A percentile compares a stretch with the other conserved stretches of the same genome.
Conservation (phyloP, 805 yeast genomes). For the baker's yeast (Saccharomyces cerevisiae) region DNA sequence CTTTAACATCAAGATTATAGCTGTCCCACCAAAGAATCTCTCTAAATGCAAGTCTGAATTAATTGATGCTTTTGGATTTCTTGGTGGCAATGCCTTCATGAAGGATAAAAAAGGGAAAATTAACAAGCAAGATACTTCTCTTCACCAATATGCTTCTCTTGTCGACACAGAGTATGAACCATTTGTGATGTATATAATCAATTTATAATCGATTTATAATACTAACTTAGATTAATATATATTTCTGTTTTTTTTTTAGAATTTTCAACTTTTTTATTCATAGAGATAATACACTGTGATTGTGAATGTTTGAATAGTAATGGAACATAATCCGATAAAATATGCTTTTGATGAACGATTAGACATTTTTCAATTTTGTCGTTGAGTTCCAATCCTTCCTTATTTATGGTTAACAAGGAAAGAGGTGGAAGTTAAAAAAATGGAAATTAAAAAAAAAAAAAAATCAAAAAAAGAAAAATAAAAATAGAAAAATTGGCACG, state of each 20-base stretch:
- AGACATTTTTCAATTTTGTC: too few species aligned
- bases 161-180: conserved; percentile 96
- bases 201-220: conserved; percentile 22
- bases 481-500: neutral
- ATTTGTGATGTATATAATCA: conserved; percentile 44
- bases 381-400: neutral
- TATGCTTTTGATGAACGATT: too few species aligned
- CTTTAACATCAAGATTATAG: conserved; percentile 48
- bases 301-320: neutral
- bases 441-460: neutral
- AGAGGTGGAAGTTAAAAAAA: neutral
- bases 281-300: neutral
- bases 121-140: conserved; percentile 47
- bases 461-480: neutral
- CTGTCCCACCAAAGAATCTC: conserved; percentile 39
- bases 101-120: conserved; percentile 59
- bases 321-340: neutral
- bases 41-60: conserved; percentile 62
- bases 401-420: neutral
- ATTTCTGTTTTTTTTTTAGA: neutral
- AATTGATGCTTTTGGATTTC: conserved; percentile 69
- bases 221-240: conserved; percentile 22
- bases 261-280: neutral
- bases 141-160: conserved; percentile 82
- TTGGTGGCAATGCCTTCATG: conserved; percentile 83